Percentiles rank a stretch among this genome's conserved stretches.
phyloP scores from a whole-genome alignment of 495 filamentous ascomycete species.

The Xylaria cubensis region DNA sequence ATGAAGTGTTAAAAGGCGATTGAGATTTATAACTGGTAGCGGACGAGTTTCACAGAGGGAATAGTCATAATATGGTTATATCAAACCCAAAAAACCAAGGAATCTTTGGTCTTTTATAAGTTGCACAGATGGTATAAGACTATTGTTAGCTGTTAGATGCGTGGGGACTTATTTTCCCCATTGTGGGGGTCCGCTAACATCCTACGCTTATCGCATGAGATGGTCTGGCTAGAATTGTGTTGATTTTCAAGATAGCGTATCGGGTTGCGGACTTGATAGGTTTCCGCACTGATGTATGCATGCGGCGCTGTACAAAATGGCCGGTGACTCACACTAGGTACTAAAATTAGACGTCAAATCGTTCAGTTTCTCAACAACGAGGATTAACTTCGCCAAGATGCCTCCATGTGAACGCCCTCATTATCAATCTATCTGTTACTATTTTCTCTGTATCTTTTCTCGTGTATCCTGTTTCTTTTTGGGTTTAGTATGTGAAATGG shows the following conservation, averaged over 20 bases:
- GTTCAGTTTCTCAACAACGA: too few species aligned
- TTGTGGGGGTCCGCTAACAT: background rate
- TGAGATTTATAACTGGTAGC: background rate
- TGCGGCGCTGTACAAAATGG: background rate
- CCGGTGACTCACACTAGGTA: background rate
- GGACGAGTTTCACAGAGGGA: background rate
- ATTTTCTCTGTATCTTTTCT: background rate
- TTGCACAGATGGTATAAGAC: background rate
- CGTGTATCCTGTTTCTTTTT: background rate
- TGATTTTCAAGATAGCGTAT: background rate
- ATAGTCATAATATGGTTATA: background rate
- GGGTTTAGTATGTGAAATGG: background rate
- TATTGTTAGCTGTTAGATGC: background rate
- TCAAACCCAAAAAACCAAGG: background rate
- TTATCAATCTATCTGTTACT: background rate
- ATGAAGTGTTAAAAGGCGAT: background rate
- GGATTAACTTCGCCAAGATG: too few species aligned
- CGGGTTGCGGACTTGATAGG: background rate
- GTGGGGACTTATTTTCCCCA: background rate
- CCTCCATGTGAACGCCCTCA: background rate
- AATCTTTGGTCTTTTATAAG: background rate
- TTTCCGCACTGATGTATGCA: background rate
- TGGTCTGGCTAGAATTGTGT: background rate
- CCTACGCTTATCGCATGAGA: background rate
- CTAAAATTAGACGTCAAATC: background rate